Conservation (phyloP, 176 grass and related monocot genomes). For the Musa acuminata region DNA sequence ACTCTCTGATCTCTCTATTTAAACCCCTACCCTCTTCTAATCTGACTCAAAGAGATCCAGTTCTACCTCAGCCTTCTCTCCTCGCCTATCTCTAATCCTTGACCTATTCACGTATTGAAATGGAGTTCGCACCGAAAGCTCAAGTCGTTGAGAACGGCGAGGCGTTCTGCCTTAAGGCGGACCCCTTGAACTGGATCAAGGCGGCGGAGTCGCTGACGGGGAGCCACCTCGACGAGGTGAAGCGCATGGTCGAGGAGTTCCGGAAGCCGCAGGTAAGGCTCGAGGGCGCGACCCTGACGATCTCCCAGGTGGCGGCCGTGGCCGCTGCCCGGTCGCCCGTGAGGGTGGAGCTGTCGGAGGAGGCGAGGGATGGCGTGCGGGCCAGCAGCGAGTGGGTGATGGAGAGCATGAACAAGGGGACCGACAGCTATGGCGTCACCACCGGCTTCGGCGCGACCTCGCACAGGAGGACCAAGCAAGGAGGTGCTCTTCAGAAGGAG, state of each 20-base stretch:
- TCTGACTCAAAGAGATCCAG: background rate
- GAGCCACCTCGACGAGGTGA: constrained; percentile 18
- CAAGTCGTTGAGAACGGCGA: background rate
- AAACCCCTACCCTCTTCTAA: background rate
- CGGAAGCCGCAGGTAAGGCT: constrained; percentile 13
- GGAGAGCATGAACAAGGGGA: constrained; percentile 19
- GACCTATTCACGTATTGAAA: background rate
- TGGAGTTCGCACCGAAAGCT: background rate
- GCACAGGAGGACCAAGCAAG: constrained; percentile 16
- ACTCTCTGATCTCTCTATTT: background rate
- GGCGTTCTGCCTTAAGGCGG: background rate
- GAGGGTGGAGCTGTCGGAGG: constrained; percentile 5
- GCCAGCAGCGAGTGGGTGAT: constrained; percentile 20
- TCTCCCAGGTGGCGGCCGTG: constrained; percentile 12
- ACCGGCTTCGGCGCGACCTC: constrained; percentile 19
- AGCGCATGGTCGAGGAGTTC: constrained; percentile 17
- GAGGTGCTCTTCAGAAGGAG: constrained; percentile 14
- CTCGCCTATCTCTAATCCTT: background rate
- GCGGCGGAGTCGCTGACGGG: constrained; percentile 9
- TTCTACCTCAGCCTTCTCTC: background rate
- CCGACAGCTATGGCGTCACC: constrained; percentile 21
- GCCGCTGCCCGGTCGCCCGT: background rate
- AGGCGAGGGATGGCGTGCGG: constrained; percentile 7
- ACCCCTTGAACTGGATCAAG: constrained; percentile 5
- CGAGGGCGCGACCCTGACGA: constrained; percentile 6